Percentiles rank a stretch among this genome's conserved stretches.
phyloP scores from a whole-genome alignment of 106 monocot species.

The Phalaenopsis aphrodite region DNA sequence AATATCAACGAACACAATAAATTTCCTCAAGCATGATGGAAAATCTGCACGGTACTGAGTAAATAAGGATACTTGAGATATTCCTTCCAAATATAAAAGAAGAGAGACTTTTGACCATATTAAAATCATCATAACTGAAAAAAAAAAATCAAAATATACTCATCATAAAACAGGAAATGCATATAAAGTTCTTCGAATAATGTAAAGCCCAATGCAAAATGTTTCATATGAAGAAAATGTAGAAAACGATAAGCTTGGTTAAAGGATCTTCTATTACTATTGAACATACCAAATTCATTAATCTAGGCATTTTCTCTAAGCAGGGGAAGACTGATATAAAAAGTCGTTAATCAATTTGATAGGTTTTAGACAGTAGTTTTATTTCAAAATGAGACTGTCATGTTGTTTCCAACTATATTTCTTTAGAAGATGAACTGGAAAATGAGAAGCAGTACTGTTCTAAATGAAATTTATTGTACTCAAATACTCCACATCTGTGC shows the following conservation, averaged over 20 bases:
- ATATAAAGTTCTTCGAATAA: not conserved
- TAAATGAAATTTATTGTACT: too few species aligned
- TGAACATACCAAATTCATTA: not conserved
- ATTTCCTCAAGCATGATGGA: constrained; percentile 64
- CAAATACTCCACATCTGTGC: too few species aligned
- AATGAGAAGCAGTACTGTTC: too few species aligned
- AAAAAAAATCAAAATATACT: not conserved
- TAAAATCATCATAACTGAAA: not conserved
- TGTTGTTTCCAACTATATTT: too few species aligned
- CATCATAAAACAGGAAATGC: not conserved
- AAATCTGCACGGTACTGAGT: constrained; percentile 84
- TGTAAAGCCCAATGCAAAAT: not conserved
- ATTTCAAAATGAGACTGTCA: too few species aligned
- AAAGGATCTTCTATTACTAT: not conserved
- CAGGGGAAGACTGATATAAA: not conserved
- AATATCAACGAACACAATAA: constrained; percentile 70
- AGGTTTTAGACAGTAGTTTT: too few species aligned
- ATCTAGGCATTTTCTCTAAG: not conserved
- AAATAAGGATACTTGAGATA: constrained; percentile 13
- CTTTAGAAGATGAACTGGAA: too few species aligned
- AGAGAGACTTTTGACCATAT: not conserved
- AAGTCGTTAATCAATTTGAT: not conserved
- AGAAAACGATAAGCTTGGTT: not conserved
- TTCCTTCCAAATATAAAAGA: not conserved
- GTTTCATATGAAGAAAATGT: not conserved